Evolutionary conservation across 768 basidiomycete species (phyloP).

Genomic region (Termitomyces sp.): DNA sequence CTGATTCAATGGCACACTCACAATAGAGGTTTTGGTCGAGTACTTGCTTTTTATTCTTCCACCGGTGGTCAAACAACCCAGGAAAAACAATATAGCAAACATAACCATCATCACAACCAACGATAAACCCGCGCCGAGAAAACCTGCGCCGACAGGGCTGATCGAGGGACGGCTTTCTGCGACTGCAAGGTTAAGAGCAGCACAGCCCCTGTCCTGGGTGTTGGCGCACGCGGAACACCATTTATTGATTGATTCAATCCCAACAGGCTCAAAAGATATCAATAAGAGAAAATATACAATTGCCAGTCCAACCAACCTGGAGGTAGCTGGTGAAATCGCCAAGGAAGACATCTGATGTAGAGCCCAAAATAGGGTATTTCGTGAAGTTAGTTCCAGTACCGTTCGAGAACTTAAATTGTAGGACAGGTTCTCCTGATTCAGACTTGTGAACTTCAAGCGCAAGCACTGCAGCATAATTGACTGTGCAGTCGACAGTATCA

Average conservation of each 20-base stretch:
- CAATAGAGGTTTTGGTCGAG: background rate
- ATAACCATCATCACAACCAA: constrained; percentile 34
- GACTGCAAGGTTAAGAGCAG: constrained; percentile 33
- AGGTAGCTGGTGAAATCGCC: constrained; percentile 40
- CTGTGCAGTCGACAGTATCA: constrained; percentile 23
- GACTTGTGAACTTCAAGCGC: constrained; percentile 56
- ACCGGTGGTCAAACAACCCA: constrained; percentile 31
- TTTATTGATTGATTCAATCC: constrained; percentile 42
- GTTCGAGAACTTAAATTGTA: constrained; percentile 69
- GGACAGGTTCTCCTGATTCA: constrained; percentile 34
- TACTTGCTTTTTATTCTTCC: constrained; percentile 7
- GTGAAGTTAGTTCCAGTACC: constrained; percentile 43
- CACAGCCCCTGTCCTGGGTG: constrained; percentile 51
- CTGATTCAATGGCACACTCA: background rate
- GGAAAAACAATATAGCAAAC: constrained; percentile 31
- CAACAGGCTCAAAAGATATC: constrained; percentile 29
- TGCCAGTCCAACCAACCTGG: constrained; percentile 17
- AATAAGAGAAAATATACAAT: background rate
- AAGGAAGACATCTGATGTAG: constrained; percentile 44
- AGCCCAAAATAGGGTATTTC: constrained; percentile 41
- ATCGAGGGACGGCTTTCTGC: constrained; percentile 28
- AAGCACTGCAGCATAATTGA: constrained; percentile 54
- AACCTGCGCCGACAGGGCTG: constrained; percentile 57
- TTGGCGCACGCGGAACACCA: constrained; percentile 63
- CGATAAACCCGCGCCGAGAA: constrained; percentile 56